Conservation (phyloP, 75 land plant genomes). For the Ceratopteris richardii region DNA sequence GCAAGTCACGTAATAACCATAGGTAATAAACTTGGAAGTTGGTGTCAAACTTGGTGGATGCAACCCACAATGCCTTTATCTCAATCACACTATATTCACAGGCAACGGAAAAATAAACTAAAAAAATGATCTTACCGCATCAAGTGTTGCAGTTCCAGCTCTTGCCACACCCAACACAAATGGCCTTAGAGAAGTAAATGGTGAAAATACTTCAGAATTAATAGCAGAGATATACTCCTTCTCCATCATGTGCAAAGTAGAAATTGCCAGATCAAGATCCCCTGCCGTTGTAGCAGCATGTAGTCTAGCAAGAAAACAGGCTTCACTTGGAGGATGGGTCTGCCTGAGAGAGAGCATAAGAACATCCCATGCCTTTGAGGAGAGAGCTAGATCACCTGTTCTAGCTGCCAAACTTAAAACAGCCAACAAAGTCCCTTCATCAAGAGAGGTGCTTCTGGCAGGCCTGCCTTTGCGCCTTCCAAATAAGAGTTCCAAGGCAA, state of each 20-base stretch:
- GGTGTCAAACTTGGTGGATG: too few relatives aligned
- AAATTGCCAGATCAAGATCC: constrained; percentile 54
- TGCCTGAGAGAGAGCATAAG: constrained; percentile 42
- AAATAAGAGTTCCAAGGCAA: constrained; percentile 11
- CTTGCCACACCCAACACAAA: constrained; percentile 70
- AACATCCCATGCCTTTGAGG: constrained; percentile 47
- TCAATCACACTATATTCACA: too few relatives aligned
- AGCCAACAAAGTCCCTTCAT: constrained; percentile 29
- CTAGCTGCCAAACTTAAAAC: constrained; percentile 30
- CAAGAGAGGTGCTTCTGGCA: constrained; percentile 5
- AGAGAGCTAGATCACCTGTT: constrained; percentile 15
- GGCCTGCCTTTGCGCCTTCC: constrained; percentile 3
- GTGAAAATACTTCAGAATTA: constrained; percentile 60
- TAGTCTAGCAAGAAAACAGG: constrained; percentile 58
- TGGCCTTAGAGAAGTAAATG: constrained; percentile 71
- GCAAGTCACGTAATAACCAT: too few relatives aligned
- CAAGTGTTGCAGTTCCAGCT: constrained; percentile 69
- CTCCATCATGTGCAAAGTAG: constrained; percentile 67
- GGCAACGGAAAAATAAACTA: too few relatives aligned
- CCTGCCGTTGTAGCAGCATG: constrained; percentile 59
- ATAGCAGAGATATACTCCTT: constrained; percentile 26
- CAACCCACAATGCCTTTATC: too few relatives aligned
- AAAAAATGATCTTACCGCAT: constrained; percentile 36
- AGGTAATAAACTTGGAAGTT: too few relatives aligned
- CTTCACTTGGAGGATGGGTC: constrained; percentile 52